phyloP scores from a whole-genome alignment of 257 asterid species.

The Solanum medicagineum region DNA sequence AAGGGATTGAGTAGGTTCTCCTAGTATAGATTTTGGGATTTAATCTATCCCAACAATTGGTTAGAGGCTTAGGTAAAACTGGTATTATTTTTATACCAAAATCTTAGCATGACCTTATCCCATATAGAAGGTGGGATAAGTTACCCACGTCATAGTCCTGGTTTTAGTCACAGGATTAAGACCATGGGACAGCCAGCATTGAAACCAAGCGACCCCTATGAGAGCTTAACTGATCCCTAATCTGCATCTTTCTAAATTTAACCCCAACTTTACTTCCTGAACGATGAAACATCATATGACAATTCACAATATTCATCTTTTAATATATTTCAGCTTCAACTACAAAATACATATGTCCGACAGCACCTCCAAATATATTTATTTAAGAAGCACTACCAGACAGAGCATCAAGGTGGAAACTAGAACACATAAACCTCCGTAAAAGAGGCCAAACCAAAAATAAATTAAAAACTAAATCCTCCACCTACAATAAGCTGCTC shows the following conservation, averaged over 20 bases:
- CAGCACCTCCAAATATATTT: background rate
- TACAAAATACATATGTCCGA: background rate
- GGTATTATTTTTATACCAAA: too few relatives aligned
- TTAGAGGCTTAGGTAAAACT: background rate
- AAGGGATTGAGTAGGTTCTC: background rate
- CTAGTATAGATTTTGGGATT: background rate
- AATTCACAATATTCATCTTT: background rate
- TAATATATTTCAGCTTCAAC: background rate
- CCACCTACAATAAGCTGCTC: background rate
- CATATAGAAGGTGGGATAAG: background rate
- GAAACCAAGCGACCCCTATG: background rate
- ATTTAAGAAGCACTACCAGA: background rate
- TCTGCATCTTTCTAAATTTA: background rate
- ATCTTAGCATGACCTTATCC: background rate
- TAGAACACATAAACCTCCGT: background rate
- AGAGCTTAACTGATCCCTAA: background rate
- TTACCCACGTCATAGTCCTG: background rate
- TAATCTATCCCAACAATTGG: background rate
- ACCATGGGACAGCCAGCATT: background rate
- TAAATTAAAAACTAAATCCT: background rate
- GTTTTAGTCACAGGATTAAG: background rate
- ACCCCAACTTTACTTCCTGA: background rate
- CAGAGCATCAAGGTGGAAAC: background rate
- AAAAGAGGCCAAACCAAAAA: background rate
- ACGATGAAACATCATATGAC: background rate